Conservation (phyloP, 805 yeast species). For the Candida ipomoeae region DNA sequence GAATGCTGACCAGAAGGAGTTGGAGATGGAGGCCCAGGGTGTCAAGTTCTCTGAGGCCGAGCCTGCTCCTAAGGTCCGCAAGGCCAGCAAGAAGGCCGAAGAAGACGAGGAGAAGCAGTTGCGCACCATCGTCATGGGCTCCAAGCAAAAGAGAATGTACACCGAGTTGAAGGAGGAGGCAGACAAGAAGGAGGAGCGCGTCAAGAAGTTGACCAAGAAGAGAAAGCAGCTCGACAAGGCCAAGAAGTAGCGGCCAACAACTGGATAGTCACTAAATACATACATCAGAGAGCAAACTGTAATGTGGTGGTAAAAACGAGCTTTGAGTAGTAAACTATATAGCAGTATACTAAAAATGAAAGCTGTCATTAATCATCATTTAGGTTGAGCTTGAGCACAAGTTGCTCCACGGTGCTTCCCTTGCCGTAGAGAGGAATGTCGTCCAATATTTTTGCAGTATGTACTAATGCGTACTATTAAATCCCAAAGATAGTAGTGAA, state of each 20-base stretch:
- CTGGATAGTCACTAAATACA: too few relatives aligned
- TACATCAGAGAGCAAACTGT: too few relatives aligned
- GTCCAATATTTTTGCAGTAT: too few relatives aligned
- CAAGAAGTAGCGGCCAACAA: constrained; percentile 20
- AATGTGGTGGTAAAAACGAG: too few relatives aligned
- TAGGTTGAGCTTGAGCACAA: too few relatives aligned
- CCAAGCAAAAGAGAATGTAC: constrained; percentile 90
- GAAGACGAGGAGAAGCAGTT: constrained; percentile 75
- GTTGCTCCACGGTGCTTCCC: too few relatives aligned
- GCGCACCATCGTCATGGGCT: constrained; percentile 95
- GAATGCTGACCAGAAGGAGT: constrained; percentile 69
- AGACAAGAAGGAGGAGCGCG: constrained; percentile 74
- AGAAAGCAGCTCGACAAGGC: constrained; percentile 66
- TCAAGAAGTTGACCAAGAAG: constrained; percentile 64
- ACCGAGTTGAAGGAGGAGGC: constrained; percentile 92
- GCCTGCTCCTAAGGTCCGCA: constrained; percentile 18
- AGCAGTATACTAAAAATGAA: too few relatives aligned
- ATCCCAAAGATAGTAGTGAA: too few relatives aligned
- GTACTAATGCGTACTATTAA: too few relatives aligned
- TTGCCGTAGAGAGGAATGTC: too few relatives aligned
- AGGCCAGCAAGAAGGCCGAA: constrained; percentile 26
- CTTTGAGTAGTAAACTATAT: too few relatives aligned
- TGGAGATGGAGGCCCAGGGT: constrained; percentile 78
- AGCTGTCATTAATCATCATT: too few relatives aligned
- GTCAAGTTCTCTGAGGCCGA: constrained; percentile 61